These are phyloP conservation scores for Diaporthe longicolla DNA, from an alignment of 2,329 filamentous ascomycete genomes.

Conservation along the genomic window DNA sequence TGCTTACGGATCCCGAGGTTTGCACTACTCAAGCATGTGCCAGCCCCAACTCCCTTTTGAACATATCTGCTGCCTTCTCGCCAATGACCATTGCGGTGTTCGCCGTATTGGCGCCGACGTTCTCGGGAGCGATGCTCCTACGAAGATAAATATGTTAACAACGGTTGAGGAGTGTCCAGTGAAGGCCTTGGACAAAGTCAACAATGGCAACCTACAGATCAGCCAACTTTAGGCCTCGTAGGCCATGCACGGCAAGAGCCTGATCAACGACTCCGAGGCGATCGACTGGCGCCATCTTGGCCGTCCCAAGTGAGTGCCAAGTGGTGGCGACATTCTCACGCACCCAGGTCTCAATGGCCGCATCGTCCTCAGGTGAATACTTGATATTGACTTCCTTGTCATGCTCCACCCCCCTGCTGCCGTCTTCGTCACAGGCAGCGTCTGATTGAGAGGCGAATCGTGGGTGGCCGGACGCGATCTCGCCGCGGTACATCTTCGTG, in stretches of 20 bases:
- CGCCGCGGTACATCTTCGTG: constrained; percentile 65
- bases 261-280: constrained; percentile 59
- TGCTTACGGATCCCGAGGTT: background rate
- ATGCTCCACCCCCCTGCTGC: constrained; percentile 48
- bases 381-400: constrained; percentile 55
- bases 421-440: constrained; percentile 53
- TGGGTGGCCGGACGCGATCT: constrained; percentile 59
- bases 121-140: constrained; percentile 52
- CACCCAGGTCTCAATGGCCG: constrained; percentile 60
- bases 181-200: background rate
- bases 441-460: constrained; percentile 58
- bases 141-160: background rate
- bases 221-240: constrained; percentile 56
- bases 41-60: constrained; percentile 43
- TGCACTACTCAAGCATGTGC: background rate
- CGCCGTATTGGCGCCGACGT: constrained; percentile 60
- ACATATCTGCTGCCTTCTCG: constrained; percentile 56
- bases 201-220: constrained; percentile 46
- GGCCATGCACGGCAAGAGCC: constrained; percentile 59
- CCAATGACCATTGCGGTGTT: constrained; percentile 59
- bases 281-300: constrained; percentile 59
- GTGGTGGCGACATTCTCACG: constrained; percentile 55
- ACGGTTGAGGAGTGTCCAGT: background rate
- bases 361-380: constrained; percentile 64
- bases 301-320: constrained; percentile 62